phyloP scores from a whole-genome alignment of 2,329 filamentous ascomycete genomes.

The Beauveria australis region DNA sequence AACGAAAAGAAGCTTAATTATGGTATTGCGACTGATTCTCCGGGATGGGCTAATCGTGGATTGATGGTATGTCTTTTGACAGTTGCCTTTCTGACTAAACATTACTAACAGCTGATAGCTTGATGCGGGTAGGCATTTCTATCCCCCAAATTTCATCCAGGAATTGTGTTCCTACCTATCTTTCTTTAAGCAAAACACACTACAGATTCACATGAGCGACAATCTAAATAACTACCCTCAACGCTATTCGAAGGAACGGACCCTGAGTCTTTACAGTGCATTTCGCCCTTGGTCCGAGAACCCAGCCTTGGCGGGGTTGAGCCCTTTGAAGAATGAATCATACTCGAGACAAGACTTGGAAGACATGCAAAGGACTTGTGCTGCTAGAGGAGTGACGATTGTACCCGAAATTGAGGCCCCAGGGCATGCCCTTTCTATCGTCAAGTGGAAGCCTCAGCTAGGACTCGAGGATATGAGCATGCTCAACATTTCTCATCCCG shows the following conservation, averaged over 20 bases:
- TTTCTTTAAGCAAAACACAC: constrained; percentile 52
- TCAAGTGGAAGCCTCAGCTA: constrained; percentile 48
- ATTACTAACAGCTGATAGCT: constrained; percentile 19
- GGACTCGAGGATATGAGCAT: constrained; percentile 40
- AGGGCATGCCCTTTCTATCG: constrained; percentile 46
- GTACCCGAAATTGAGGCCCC: constrained; percentile 53
- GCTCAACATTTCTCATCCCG: constrained; percentile 35
- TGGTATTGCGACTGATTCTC: constrained; percentile 39
- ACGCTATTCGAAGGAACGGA: constrained; percentile 37
- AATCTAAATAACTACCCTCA: constrained; percentile 38
- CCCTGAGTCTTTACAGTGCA: constrained; percentile 42
- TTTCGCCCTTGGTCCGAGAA: constrained; percentile 46
- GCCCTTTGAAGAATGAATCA: constrained; percentile 44
- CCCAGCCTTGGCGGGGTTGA: constrained; percentile 37
- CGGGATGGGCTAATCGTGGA: constrained; percentile 41
- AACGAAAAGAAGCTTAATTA: constrained; percentile 23
- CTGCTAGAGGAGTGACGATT: constrained; percentile 46
- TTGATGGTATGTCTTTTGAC: constrained; percentile 24
- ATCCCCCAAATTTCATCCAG: constrained; percentile 42
- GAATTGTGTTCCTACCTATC: constrained; percentile 52
- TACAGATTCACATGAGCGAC: constrained; percentile 51
- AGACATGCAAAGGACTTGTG: constrained; percentile 43
- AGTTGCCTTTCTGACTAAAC: neutral
- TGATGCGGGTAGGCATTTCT: constrained; percentile 48
- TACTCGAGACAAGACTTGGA: constrained; percentile 43